Base-by-base conservation (phyloP, 257 asterid species). In the Fraxinus quadrangulata region DNA sequence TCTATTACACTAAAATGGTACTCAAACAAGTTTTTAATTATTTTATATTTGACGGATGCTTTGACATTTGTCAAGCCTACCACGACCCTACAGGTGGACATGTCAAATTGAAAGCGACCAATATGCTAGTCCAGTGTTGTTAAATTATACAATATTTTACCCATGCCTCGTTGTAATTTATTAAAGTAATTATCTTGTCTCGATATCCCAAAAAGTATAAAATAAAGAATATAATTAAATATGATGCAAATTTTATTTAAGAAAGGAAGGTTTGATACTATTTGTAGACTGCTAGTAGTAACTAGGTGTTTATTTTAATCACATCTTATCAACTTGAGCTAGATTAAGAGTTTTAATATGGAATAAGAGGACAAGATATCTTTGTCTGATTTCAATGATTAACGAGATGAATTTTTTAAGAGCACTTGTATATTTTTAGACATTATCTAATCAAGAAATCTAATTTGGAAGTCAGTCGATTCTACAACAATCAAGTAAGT, bases 341-440 rank as follows among this genome's bases (percentile, higher is more conserved):
- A 79, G 49, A 69, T 75, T 74, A 11, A 70, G 19, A 13, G 59
- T 75, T 2, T 26, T 4, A 45, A 33, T 68, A 12, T 34, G 17
- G 56, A 21, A 37, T 70, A 21, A 69, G 63, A 72, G 26, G 37
- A 45, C 74, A 63, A 75, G 65, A 66, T 67, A 74, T 82, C 31
- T 74, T 33, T 77, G 67, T 71, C 78, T 10, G 54, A 72, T 74
- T 72, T 65, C 81, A 81, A 77, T 70, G 73, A 80, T 80, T 75
- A 56, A 69, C 71, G 36, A 7, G 42, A 37, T 7, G 45, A 39
- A 39, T 39, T 8, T 1, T 10, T 39, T 39, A 39, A 39, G 45
- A 39, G 45, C 45, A 39, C 45, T 39, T 8, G 2, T 9, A 39
- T 39, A 39, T 39, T 39, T 39, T 39, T 37, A 37, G 45, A 39